phyloP scores from a whole-genome alignment of 352 stramenopile genomes.

The Peronosclerospora sorghi region DNA sequence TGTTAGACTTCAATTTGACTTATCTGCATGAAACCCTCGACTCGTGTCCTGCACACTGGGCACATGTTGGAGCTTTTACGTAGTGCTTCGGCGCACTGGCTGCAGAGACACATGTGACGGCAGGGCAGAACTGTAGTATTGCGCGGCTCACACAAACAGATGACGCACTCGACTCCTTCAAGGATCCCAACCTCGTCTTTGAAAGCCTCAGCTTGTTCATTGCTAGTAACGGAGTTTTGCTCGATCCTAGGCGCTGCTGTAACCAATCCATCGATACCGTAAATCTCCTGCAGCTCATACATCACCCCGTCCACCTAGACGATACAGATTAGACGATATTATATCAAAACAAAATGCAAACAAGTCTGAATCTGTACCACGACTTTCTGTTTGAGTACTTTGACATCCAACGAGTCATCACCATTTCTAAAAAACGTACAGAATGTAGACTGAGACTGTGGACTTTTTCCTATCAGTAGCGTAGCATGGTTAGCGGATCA shows the following conservation, averaged over 20 bases:
- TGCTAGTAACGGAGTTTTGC: conserved; percentile 13
- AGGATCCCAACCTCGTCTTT: conserved; percentile 53
- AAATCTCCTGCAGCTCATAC: conserved; percentile 84
- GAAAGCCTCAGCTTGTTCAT: conserved; percentile 12
- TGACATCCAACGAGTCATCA: conserved; percentile 37
- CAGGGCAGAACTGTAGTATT: conserved; percentile 80
- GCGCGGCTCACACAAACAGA: conserved; percentile 71
- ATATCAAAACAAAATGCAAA: neutral
- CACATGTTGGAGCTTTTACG: conserved; percentile 63
- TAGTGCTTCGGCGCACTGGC: conserved; percentile 64
- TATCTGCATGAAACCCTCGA: conserved; percentile 75
- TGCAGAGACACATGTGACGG: conserved; percentile 82
- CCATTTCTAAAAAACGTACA: conserved; percentile 49
- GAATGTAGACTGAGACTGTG: conserved; percentile 76
- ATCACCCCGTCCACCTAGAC: conserved; percentile 50
- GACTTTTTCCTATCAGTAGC: conserved; percentile 15
- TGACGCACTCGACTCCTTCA: conserved; percentile 81
- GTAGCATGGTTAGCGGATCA: conserved; percentile 1
- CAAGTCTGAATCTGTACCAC: conserved; percentile 10
- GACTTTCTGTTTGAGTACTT: conserved; percentile 82
- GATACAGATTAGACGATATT: conserved; percentile 1
- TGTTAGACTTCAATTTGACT: conserved; percentile 25
- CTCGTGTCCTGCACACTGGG: conserved; percentile 66
- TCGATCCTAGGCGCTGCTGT: conserved; percentile 34
- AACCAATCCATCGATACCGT: conserved; percentile 69